Base-by-base conservation (phyloP, 2,329 filamentous ascomycete species). In the Xylariaceae sp. region DNA sequence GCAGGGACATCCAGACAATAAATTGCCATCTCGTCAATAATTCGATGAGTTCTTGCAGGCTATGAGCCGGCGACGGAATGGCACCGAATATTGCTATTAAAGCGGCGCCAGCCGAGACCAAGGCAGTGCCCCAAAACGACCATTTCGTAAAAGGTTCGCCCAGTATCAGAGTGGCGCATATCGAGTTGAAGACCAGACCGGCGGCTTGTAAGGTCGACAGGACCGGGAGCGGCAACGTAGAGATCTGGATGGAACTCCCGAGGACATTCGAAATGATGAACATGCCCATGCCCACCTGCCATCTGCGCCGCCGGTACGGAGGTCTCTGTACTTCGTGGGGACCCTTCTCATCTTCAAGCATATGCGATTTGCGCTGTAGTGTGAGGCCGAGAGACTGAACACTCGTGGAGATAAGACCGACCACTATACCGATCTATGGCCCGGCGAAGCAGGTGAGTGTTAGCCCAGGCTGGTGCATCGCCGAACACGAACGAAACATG, bases 271-370 rank as follows among this genome's bases (percentile, higher is more conserved):
- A 90, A 66, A 96, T 81, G 66, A 99, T 86, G 76, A 99, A 99
- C 86, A 99, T 94, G 72, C 87, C 85, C 92, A 99, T 97, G 59
- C 94, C 94, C 63, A 95, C 79, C 83, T 97, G 94, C 94, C 94
- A 99, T 82, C 92, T 84, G 70, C 92, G 85, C 70, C 94, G 85
- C 71, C 88, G 88, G 76, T 97, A 95, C 3, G 94, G 91, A 50
- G 94, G 93, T 62, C 93, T 83, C 67, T 89, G 87, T 61, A 87
- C 79, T 75, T 94, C 86, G 73, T 90, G 88, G 6, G 82, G 82
- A 55, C 86, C 84, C 75, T 96, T 96, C 78, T 95, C 91, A 77
- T 99, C 94, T 79, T 99, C 94, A 71, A 97, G 86, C 67, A 99
- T 88, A 77, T 99, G 94, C 64, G 94, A 97, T 77, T 99, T 97